Conservation (phyloP, 176 grass and related monocot species). For the Avena insularis region DNA sequence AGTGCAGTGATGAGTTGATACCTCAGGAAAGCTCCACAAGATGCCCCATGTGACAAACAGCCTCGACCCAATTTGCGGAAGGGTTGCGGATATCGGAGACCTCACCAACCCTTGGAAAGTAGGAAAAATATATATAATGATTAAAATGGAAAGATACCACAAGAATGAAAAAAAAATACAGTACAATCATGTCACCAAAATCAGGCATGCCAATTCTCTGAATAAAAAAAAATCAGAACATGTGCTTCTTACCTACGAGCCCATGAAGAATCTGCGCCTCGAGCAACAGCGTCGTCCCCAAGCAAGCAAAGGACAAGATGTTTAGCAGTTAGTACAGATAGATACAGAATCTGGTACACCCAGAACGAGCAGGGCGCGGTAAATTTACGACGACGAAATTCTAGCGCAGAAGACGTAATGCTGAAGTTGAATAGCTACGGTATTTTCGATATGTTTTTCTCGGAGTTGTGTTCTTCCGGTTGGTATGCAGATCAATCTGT, state of each 20-base stretch:
- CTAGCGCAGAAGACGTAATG: too few relatives aligned
- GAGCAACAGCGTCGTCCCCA: not conserved
- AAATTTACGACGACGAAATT: too few relatives aligned
- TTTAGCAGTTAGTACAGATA: too few relatives aligned
- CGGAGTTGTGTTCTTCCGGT: too few relatives aligned
- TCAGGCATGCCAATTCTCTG: not conserved
- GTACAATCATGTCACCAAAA: not conserved
- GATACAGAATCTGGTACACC: too few relatives aligned
- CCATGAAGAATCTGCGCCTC: constrained; percentile 55
- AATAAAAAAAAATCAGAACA: not conserved
- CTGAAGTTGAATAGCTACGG: too few relatives aligned
- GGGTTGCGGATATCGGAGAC: constrained; percentile 54
- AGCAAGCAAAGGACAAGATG: constrained; percentile 27
- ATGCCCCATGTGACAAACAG: constrained; percentile 61
- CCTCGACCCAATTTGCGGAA: constrained; percentile 63
- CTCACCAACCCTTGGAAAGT: constrained; percentile 49
- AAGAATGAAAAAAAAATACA: not conserved
- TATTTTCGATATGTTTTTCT: too few relatives aligned
- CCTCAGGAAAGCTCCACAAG: constrained; percentile 61
- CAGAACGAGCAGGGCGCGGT: too few relatives aligned
- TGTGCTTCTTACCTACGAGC: constrained; percentile 38
- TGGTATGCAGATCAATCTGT: too few relatives aligned
- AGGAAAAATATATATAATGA: not conserved
- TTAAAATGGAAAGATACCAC: not conserved
- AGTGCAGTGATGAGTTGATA: not conserved